Percentiles rank a stretch among this genome's conserved stretches.
These are phyloP conservation scores for Gynostemma pentaphyllum DNA, from an alignment of 306 rosid genomes.

Conservation along the genomic window DNA sequence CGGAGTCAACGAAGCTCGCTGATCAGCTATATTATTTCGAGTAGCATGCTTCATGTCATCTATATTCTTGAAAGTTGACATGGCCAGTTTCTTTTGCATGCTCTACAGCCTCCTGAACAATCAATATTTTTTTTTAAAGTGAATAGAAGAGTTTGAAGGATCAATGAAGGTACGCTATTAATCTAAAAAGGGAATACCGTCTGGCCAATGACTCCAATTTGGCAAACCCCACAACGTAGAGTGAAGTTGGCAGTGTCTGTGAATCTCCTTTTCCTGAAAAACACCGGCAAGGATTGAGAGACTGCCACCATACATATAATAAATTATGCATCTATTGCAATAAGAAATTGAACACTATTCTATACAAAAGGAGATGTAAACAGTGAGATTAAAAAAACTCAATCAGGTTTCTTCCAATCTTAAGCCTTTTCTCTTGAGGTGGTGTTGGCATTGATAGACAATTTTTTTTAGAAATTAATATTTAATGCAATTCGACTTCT, in stretches of 20 bases:
- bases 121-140: not conserved
- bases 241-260: constrained; percentile 93
- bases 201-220: constrained; percentile 81
- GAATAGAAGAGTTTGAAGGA: constrained; percentile 2
- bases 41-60: constrained; percentile 25
- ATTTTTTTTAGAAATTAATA: not conserved
- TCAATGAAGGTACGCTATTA: constrained; percentile 1
- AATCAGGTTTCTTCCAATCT: not conserved
- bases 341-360: not conserved
- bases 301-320: not conserved
- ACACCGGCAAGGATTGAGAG: not conserved
- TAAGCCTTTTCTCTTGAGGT: not conserved
- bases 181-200: constrained; percentile 38
- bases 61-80: constrained; percentile 87
- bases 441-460: not conserved
- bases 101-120: constrained; percentile 77
- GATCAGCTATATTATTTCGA: not conserved
- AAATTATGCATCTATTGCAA: not conserved
- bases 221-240: constrained; percentile 95
- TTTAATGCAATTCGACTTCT: not conserved
- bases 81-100: constrained; percentile 89
- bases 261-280: constrained; percentile 63
- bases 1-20: not conserved
- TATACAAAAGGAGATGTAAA: too few relatives aligned
- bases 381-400: too few relatives aligned